Evolutionary conservation across 2,329 filamentous ascomycete genomes (phyloP).

Genomic region (Aspergillus neoniger): DNA sequence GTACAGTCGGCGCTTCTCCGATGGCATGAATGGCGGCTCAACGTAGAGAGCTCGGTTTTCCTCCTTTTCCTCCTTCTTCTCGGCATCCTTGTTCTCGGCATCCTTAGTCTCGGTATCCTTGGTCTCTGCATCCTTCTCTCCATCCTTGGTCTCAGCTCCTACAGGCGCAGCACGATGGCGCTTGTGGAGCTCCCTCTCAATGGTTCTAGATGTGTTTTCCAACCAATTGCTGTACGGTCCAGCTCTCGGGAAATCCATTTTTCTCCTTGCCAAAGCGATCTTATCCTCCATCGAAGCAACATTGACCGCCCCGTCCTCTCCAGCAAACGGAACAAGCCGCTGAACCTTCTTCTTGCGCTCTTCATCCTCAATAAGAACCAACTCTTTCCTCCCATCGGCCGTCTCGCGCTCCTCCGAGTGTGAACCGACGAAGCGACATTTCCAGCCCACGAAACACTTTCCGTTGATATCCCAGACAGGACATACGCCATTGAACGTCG

Average conservation of each 20-base stretch:
- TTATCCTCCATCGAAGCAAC: slow-evolving; percentile 70
- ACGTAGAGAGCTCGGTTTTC: slow-evolving; percentile 78
- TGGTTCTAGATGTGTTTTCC: slow-evolving; percentile 60
- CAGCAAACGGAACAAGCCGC: slow-evolving; percentile 30
- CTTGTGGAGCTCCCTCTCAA: slow-evolving; percentile 54
- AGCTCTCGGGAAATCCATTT: slow-evolving; percentile 68
- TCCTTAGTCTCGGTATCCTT: slow-evolving; percentile 36
- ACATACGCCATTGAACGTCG: slow-evolving; percentile 74
- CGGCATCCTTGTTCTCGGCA: slow-evolving; percentile 39
- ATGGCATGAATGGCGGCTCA: slow-evolving; percentile 85
- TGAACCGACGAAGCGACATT: slow-evolving; percentile 84
- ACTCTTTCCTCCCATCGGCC: slow-evolving; percentile 78
- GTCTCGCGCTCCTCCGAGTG: slow-evolving; percentile 80
- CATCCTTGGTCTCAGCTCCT: slow-evolving; percentile 29
- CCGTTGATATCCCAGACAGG: slow-evolving; percentile 78
- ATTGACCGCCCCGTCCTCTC: slow-evolving; percentile 71
- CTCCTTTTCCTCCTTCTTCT: slow-evolving; percentile 50
- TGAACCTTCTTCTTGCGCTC: slow-evolving; percentile 48
- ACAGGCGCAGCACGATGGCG: slow-evolving; percentile 40
- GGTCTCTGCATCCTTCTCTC: slow-evolving; percentile 28
- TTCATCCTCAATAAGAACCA: slow-evolving; percentile 67
- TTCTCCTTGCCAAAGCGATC: slow-evolving; percentile 72
- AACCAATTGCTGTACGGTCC: slow-evolving; percentile 79
- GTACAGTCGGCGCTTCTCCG: slow-evolving; percentile 91
- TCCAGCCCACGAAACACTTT: slow-evolving; percentile 83